Percentiles rank a stretch among this genome's conserved stretches.
Conservation (phyloP, 805 yeast species). For the Kodamaea laetipori region DNA sequence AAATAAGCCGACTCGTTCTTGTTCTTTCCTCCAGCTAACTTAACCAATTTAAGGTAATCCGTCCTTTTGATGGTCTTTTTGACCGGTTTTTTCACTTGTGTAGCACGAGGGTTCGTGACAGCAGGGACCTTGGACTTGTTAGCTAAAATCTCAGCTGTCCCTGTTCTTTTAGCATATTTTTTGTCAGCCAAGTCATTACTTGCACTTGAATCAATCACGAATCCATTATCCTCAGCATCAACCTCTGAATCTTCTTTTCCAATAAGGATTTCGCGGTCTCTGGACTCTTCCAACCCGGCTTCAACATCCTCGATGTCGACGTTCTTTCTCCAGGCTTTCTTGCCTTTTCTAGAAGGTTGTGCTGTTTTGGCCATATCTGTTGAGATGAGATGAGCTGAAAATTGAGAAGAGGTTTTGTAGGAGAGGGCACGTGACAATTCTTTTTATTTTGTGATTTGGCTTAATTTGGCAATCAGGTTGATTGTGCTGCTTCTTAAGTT, state of each 20-base stretch:
- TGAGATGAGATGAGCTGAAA: conserved; percentile 9
- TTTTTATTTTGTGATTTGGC: no score
- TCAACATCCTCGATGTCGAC: conserved; percentile 84
- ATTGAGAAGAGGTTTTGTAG: neutral
- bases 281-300: conserved; percentile 62
- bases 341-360: conserved; percentile 89
- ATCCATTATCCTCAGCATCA: conserved; percentile 52
- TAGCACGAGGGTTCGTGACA: conserved; percentile 28
- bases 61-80: conserved; percentile 60
- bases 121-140: conserved; percentile 79
- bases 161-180: conserved; percentile 44
- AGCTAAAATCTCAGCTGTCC: conserved; percentile 66
- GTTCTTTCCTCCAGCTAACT: conserved; percentile 68
- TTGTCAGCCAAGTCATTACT: conserved; percentile 23
- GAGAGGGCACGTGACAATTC: conserved; percentile 8
- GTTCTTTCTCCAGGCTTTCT: conserved; percentile 90
- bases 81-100: conserved; percentile 21
- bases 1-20: conserved; percentile 53
- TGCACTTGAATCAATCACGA: conserved; percentile 44
- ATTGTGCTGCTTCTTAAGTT: no score
- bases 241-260: conserved; percentile 42
- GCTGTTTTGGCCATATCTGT: conserved; percentile 19
- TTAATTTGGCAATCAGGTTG: no score
- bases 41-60: conserved; percentile 66
- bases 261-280: conserved; percentile 59